phyloP scores from a whole-genome alignment of 2,329 filamentous ascomycete genomes.

The Neobulgaria alba region DNA sequence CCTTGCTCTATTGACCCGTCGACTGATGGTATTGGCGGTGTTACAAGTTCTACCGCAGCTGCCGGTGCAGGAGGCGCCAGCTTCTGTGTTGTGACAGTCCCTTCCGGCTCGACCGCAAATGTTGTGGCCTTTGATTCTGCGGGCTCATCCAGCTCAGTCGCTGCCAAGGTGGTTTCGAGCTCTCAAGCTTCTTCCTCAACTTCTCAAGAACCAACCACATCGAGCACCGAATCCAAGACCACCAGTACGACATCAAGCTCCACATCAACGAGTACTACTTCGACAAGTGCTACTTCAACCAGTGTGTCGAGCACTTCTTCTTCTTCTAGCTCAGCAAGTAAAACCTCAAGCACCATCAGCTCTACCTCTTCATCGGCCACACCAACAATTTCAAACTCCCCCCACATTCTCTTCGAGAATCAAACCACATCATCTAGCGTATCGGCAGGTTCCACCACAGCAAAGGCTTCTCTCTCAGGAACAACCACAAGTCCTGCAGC shows the following conservation, averaged over 20 bases:
- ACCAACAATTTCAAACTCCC: slow-evolving; percentile 10
- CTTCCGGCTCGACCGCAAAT: slow-evolving; percentile 55
- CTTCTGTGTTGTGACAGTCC: slow-evolving; percentile 72
- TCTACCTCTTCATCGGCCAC: slow-evolving; percentile 8
- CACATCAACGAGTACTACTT: slow-evolving; percentile 7
- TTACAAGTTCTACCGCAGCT: slow-evolving; percentile 45
- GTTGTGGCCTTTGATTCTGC: slow-evolving; percentile 48
- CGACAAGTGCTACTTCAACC: slow-evolving; percentile 6
- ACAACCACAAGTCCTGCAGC: not conserved
- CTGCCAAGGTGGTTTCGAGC: slow-evolving; percentile 3
- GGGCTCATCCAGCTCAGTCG: slow-evolving; percentile 10
- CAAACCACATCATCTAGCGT: slow-evolving; percentile 9
- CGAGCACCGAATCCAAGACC: slow-evolving; percentile 12
- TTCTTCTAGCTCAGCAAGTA: not conserved
- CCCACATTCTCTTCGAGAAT: slow-evolving; percentile 23
- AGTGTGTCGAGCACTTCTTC: slow-evolving; percentile 15
- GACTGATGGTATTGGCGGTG: slow-evolving; percentile 44
- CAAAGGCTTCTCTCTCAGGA: not conserved
- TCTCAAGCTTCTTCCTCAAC: slow-evolving; percentile 12
- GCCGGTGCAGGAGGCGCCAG: slow-evolving; percentile 57
- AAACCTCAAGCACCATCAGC: slow-evolving; percentile 4
- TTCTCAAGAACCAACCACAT: slow-evolving; percentile 19
- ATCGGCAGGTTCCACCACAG: slow-evolving; percentile 2
- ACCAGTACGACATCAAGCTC: slow-evolving; percentile 10
- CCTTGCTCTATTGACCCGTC: slow-evolving; percentile 64